Base-by-base conservation (phyloP, 1,284 basidiomycete genomes). In the Heterobasidion irregulare region DNA sequence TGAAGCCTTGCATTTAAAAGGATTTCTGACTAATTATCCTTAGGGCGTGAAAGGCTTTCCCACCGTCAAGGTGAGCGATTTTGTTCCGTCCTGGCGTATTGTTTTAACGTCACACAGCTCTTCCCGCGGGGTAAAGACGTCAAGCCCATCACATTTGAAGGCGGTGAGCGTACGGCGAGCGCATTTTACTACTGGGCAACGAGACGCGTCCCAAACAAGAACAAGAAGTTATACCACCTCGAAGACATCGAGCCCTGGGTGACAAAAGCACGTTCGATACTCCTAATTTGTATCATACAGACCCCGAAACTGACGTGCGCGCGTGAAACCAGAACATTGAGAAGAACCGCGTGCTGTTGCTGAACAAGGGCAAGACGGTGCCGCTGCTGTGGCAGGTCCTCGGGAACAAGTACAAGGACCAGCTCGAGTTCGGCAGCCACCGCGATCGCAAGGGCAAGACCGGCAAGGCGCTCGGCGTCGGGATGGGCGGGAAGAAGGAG, bases 1-100 rank as follows among this genome's bases (percentile, higher is more conserved):
- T 8, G n/a, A 47, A 16, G 54, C 12, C 55, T 18, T 50, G 15
- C 32, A 48, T 26, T 26, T 5, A 26, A 26, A 5, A 26, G 26
- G 26, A 26, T 41, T 41, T 10, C 38, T 41, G 2, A 47, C 10
- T 47, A 33, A 18, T 47, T 49, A 5, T 47, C 34, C 43, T 36
- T 52, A 90, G 76, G 82, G 83, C n/a, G 80, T 97, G 18, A 78
- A 94, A 71, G 94, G 95, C 2, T 98, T 95, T 78, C 94, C 95
- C 1, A 97, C 94, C 3, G 76, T 95, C 68, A 98, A 92, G 73
- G 82, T 80, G 63, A 52, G 70, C 59, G 19, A 44, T 46, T 9
- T 38, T 35, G 52, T 32, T 13, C 53, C 59, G 33, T 12, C 53
- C 48, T 38, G 47, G 45, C 26, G 38, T n/a, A 18, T 32, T n/a